phyloP scores from a whole-genome alignment of 2,329 filamentous ascomycete genomes.

The Botrytis sinoallii region DNA sequence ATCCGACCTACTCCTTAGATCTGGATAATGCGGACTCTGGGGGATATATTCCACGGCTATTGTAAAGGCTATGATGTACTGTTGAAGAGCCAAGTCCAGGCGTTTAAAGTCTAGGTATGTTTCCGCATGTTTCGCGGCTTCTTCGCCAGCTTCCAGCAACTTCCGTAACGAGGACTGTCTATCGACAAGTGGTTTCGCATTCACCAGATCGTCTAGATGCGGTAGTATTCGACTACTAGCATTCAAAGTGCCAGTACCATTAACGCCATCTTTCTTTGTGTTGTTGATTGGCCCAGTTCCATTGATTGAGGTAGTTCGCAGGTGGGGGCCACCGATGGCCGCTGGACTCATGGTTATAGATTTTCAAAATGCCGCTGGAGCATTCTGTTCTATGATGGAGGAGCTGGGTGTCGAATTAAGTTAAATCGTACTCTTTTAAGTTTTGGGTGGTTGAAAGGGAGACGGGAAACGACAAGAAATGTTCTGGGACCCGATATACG shows the following conservation, averaged over 20 bases:
- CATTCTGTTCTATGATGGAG: slow-evolving; percentile 25
- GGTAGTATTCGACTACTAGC: slow-evolving; percentile 37
- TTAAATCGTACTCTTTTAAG: slow-evolving; percentile 4
- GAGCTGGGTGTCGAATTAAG: background rate
- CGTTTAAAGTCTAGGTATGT: slow-evolving; percentile 60
- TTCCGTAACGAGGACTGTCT: slow-evolving; percentile 48
- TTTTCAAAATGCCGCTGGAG: slow-evolving; percentile 18
- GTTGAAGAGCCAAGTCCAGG: slow-evolving; percentile 73
- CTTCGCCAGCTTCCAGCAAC: slow-evolving; percentile 52
- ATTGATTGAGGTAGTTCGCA: slow-evolving; percentile 30
- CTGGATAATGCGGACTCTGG: slow-evolving; percentile 69
- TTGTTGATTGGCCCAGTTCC: slow-evolving; percentile 29
- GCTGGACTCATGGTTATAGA: slow-evolving; percentile 36
- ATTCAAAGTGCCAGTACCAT: slow-evolving; percentile 26
- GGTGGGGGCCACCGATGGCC: slow-evolving; percentile 29
- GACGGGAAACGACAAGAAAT: background rate
- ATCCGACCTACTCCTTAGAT: slow-evolving; percentile 55
- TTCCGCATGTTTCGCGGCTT: slow-evolving; percentile 57
- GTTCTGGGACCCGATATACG: background rate
- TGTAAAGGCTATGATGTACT: slow-evolving; percentile 79
- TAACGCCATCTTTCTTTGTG: slow-evolving; percentile 16
- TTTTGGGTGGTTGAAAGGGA: slow-evolving; percentile 1
- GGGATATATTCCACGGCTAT: slow-evolving; percentile 76
- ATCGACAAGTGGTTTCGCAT: slow-evolving; percentile 36
- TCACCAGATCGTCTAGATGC: slow-evolving; percentile 45